Evolutionary conservation across 2,329 filamentous ascomycete species (phyloP).

Genomic region (Colletotrichum sp.): DNA sequence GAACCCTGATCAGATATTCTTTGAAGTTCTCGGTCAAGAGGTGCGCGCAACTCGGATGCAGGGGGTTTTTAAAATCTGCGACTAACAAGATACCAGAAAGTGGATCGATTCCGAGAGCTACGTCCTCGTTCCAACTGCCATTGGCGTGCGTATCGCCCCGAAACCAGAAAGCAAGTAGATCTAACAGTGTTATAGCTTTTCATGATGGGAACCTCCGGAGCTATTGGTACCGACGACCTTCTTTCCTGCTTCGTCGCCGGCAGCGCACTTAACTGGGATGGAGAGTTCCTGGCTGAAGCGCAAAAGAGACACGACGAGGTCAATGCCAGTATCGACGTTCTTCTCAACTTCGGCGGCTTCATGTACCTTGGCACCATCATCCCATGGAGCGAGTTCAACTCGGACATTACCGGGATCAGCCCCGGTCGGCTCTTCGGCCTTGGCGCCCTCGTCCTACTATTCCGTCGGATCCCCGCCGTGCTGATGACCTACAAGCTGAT

Average conservation of each 20-base stretch:
- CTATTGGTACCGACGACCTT: constrained; percentile 63
- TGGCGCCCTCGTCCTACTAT: constrained; percentile 55
- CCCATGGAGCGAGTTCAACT: constrained; percentile 61
- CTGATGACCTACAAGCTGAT: constrained; percentile 60
- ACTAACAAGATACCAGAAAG: constrained; percentile 33
- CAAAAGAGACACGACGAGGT: constrained; percentile 64
- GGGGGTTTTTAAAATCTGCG: too few species aligned
- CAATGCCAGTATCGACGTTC: constrained; percentile 60
- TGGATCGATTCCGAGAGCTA: constrained; percentile 64
- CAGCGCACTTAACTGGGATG: constrained; percentile 66
- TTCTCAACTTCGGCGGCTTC: constrained; percentile 66
- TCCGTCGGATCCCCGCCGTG: constrained; percentile 63
- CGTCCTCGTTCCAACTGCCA: constrained; percentile 53
- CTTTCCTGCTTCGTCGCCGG: constrained; percentile 67
- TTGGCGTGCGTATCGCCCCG: constrained; percentile 41
- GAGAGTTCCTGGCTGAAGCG: constrained; percentile 60
- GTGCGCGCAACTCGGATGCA: constrained; percentile 19
- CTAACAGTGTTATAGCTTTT: constrained; percentile 48
- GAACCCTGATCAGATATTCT: constrained; percentile 49
- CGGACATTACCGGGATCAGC: constrained; percentile 57
- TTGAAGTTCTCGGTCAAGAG: constrained; percentile 46
- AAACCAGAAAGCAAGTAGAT: not conserved
- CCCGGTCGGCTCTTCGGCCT: constrained; percentile 53
- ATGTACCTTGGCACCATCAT: constrained; percentile 63
- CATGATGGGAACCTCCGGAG: constrained; percentile 60